Conservation (phyloP, 148 eudicot species). For the Amaranthus hypochondriacus region DNA sequence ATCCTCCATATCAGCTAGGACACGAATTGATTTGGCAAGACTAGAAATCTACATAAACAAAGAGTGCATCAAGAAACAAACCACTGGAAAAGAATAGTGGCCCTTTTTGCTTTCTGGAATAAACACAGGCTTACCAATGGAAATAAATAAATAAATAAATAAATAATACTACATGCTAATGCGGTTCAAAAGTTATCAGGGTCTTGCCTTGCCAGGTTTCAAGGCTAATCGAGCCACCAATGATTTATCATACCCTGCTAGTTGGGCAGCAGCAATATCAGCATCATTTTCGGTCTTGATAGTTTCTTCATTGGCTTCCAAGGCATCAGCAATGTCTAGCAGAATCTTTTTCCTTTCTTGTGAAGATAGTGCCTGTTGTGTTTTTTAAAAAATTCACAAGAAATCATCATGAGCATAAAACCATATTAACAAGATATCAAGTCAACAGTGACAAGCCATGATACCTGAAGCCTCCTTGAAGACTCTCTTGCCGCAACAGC, state of each 20-base stretch:
- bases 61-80: not conserved
- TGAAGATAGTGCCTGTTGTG: constrained; percentile 60
- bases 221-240: constrained; percentile 68
- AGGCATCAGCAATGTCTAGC: constrained; percentile 75
- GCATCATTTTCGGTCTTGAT: constrained; percentile 70
- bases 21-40: constrained; percentile 85
- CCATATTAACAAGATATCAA: not conserved
- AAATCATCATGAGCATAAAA: not conserved
- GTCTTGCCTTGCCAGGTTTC: constrained; percentile 79
- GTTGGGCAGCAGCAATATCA: constrained; percentile 68
- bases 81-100: constrained; percentile 1
- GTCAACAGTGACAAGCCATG: not conserved
- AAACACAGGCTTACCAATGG: not conserved
- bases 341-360: constrained; percentile 70
- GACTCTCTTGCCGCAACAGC: constrained; percentile 91
- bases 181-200: not conserved
- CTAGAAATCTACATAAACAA: constrained; percentile 43
- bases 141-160: not conserved
- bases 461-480: constrained; percentile 88
- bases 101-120: no score
- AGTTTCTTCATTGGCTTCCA: constrained; percentile 60
- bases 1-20: constrained; percentile 92
- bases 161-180: not conserved
- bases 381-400: not conserved
- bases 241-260: constrained; percentile 76